Evolutionary conservation across 192 early-diverging fungal genomes (phyloP), one percentile per base, ranked within the genome.

Genomic region (Umbelopsis sp.): DNA sequence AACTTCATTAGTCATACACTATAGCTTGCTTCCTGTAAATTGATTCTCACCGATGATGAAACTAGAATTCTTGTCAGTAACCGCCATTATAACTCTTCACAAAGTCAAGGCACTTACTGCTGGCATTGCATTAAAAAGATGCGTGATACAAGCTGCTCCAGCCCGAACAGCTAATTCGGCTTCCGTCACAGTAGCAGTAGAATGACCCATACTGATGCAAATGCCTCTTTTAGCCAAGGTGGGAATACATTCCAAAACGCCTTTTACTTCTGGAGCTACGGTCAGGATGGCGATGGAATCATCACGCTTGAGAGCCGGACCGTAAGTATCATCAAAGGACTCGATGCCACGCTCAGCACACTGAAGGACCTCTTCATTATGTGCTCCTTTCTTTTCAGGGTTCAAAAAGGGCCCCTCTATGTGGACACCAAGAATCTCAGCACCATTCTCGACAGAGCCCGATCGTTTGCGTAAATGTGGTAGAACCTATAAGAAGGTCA

Each of bases 81-180:
- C n/a, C n/a, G n/a, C n/a, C n/a, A n/a, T n/a, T n/a, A n/a, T n/a
- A n/a, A 13, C 9, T 22, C 20, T 25, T 13, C 8, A n/a, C 2
- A 41, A 15, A 22, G 12, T 15, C 15, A 3, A 66, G 27, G 27
- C 27, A 69, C 41, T 37, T 68, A 75, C 74, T 22, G 77, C 80
- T 37, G 87, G 88, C 91, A 91, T 91, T 27, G 91, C 91, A 68
- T 93, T 93, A 77, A 92, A 93, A 66, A 93, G 77, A 70, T 93
- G 91, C 0, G 91, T 93, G 46, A 93, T 87, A 76, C 88, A 87
- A 18, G 78, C 82, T 3, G 90, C 89, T 4, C 90, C 90, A 18
- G 76, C 80, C 10, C 74, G 66, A 49, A 87, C 76, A 0, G 85
- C 89, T 45, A 74, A 72, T 64, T 85, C 85, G 15, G 89, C 87